Base-by-base conservation (phyloP, 2,329 filamentous ascomycete genomes). In the Pseudofabraea citricarpa region DNA sequence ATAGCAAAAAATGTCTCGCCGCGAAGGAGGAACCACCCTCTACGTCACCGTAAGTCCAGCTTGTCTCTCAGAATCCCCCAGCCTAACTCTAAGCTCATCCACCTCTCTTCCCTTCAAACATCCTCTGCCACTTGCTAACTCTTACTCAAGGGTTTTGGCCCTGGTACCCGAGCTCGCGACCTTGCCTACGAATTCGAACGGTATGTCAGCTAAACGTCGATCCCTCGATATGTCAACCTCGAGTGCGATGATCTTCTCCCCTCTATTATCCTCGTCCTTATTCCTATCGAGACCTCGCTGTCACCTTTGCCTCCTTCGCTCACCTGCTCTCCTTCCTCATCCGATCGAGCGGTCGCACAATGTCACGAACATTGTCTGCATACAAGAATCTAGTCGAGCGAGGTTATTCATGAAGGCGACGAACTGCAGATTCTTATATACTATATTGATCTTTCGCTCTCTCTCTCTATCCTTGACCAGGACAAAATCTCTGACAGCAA, bases 141-240 rank as follows among this genome's bases (percentile, higher is more conserved):
- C 38, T 20, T 33, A 9, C 20, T 3, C 39, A 33, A 61, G 58
- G 93, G 93, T 79, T 98, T 98, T 72, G 94, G 91, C 80, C 90
- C 95, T 72, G 90, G 91, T 70, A 96, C 91, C 69, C 89, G 93
- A 77, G 90, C 93, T 69, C 89, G 93, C 82, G 90, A 98, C 78
- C 87, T 97, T 69, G 90, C 91, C 76, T 96, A 95, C 87, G 91
- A 97, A 79, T 97, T 97, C 87, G 91, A 97, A 90, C 90, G 91
- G 89, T 96, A 95, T 82, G 90, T 95, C 78, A 76, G 64, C 66
- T 68, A 66, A 51, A 66, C 66, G 64, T 68, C 72, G 69, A 70
- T 70, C 64, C 66, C 63, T 68, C 61, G 61, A 65, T 64, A 57
- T 22, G 62, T 61, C 59, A 60, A 50, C 57, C 48, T 60, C 58